Evolutionary conservation across 257 asterid species (phyloP).

Genomic region (Cruciata laevipes): DNA sequence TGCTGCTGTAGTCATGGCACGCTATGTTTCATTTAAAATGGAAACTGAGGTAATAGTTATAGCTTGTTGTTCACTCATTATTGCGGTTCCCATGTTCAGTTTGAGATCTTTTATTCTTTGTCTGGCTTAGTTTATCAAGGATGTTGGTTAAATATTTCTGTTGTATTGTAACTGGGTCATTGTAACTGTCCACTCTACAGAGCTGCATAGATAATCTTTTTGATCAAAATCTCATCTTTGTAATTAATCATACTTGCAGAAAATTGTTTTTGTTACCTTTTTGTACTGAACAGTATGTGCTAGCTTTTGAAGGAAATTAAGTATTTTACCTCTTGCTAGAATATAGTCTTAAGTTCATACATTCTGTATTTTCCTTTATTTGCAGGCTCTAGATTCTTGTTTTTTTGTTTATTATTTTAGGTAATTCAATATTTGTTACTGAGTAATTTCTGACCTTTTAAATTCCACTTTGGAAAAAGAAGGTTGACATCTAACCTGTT

Average conservation of each 20-base stretch:
- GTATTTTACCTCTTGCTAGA: not conserved
- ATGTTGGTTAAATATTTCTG: not conserved
- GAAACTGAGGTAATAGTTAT: conserved; percentile 72
- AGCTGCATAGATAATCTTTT: not conserved
- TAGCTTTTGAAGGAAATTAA: not conserved
- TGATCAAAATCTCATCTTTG: not conserved
- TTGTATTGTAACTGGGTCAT: not conserved
- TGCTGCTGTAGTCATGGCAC: conserved; percentile 95
- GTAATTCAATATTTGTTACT: not conserved
- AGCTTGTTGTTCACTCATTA: conserved; percentile 10
- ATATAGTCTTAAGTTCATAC: not conserved
- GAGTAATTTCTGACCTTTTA: not conserved
- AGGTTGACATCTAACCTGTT: not conserved
- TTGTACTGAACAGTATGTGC: not conserved
- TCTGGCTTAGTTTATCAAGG: not conserved
- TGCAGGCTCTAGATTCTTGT: not conserved
- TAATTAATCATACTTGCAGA: not conserved
- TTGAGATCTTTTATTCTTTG: not conserved
- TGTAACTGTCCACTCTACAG: not conserved
- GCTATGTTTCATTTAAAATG: conserved; percentile 91
- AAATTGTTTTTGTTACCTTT: not conserved
- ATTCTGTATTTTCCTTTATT: not conserved
- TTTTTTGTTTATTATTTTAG: no score
- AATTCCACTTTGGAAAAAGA: not conserved
- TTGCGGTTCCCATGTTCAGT: conserved; percentile 4